Base-by-base conservation (phyloP, 768 basidiomycete genomes). In the Pleurotus tuoliensis region DNA sequence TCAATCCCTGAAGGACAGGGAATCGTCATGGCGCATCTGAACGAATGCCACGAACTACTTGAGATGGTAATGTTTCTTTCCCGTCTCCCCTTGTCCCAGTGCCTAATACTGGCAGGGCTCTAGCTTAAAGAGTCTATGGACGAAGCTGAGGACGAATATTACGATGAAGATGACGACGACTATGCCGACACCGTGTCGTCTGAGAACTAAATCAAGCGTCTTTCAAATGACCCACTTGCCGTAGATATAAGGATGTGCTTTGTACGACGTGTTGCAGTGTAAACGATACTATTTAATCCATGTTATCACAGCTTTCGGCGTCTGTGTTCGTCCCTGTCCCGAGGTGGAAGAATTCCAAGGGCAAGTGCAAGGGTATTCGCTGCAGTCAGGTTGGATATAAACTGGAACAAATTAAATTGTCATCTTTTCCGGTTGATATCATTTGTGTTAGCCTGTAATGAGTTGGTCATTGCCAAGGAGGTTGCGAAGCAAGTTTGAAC, bases 1-100 rank as follows among this genome's bases (percentile, higher is more conserved):
- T 76, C 80, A 24, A 83, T 98, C 62, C 96, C 96, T 1, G 96
- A 98, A 69, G 96, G 96, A 2, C 96, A 98, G 68, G 96, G 92
- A 12, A 93, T 96, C 63, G 81, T 98, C 53, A 94, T 94, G 80
- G 95, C 96, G 3, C 94, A 98, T 69, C 74, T 98, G 50, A 94
- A 89, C 61, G 96, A 98, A 71, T 96, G 94, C 58, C 96, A 98
- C 65, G 96, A 98, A 69, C 74, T 98, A 55, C 76, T 98, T 11
- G 94, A 94, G 73, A 96, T 98, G 94, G 91, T 91, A 61, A 81
- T 66, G 41, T 51, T 39, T 25, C 25, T 38, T 41, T 52, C 47
- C 34, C 4, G 43, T 30, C 50, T 57, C 16, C 34, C 18, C 39
- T 48, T 43, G 20, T 16, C 40, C 34, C 39, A 43, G 3, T 34